phyloP scores from a whole-genome alignment of 768 basidiomycete species.

The Mycena sanguinolenta region DNA sequence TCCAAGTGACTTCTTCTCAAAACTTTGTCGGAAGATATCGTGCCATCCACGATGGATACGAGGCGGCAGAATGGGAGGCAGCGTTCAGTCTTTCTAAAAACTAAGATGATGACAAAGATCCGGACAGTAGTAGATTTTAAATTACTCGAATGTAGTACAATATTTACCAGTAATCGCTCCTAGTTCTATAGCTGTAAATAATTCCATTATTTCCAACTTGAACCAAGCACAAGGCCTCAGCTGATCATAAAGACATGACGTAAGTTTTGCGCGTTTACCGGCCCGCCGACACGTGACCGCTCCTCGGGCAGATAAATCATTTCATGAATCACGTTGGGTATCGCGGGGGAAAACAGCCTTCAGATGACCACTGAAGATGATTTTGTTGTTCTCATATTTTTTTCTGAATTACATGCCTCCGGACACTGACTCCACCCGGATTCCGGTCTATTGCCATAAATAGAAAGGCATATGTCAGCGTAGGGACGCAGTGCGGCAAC shows the following conservation, averaged over 20 bases:
- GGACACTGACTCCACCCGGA: background rate
- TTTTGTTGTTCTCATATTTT: background rate
- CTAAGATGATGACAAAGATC: constrained; percentile 20
- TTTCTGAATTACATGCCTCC: background rate
- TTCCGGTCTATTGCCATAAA: constrained; percentile 15
- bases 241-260: too few relatives aligned
- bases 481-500: constrained; percentile 21
- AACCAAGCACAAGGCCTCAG: too few relatives aligned
- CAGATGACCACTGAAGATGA: too few relatives aligned
- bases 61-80: constrained; percentile 61
- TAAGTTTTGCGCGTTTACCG: too few relatives aligned
- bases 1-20: constrained; percentile 60
- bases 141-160: background rate
- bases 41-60: constrained; percentile 47
- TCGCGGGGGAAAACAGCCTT: too few relatives aligned
- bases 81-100: constrained; percentile 64
- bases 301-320: too few relatives aligned
- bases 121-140: background rate
- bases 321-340: too few relatives aligned
- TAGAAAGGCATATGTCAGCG: constrained; percentile 29
- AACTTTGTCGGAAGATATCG: constrained; percentile 67
- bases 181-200: background rate
- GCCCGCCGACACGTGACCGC: too few relatives aligned
- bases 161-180: background rate
- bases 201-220: too few relatives aligned